Conservation (phyloP, 2,329 filamentous ascomycete genomes). For the Trichophyton rubrum region DNA sequence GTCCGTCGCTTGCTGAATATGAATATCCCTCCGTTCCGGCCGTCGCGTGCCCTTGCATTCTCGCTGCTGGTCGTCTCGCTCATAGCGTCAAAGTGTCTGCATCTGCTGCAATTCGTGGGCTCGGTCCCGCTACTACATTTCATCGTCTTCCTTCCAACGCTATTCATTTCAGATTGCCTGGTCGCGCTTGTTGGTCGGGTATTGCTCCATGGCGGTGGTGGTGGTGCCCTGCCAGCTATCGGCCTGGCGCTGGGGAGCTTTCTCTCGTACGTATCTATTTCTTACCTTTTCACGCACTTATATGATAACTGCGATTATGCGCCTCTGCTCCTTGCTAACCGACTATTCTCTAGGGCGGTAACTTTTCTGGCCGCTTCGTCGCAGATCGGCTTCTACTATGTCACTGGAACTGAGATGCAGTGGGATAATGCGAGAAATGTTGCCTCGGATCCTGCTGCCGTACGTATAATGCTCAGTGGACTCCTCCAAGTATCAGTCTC, state of each 20-base stretch:
- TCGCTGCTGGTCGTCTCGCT: constrained; percentile 20
- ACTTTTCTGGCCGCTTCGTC: constrained; percentile 18
- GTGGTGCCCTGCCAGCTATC: constrained; percentile 9
- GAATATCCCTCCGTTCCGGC: constrained; percentile 16
- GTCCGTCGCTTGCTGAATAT: constrained; percentile 10
- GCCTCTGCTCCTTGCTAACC: background rate
- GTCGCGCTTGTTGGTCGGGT: constrained; percentile 16
- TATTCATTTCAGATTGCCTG: constrained; percentile 20
- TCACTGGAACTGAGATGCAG: constrained; percentile 23
- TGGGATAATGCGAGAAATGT: constrained; percentile 22
- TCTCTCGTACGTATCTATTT: constrained; percentile 16
- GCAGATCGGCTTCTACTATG: constrained; percentile 22
- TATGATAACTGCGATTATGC: background rate
- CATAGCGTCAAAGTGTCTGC: constrained; percentile 19
- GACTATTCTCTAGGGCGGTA: constrained; percentile 13
- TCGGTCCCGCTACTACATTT: constrained; percentile 16
- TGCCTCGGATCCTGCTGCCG: constrained; percentile 20
- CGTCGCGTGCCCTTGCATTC: constrained; percentile 18
- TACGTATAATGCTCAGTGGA: constrained; percentile 22
- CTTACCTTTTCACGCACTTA: background rate
- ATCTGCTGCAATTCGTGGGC: constrained; percentile 19
- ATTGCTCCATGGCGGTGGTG: constrained; percentile 16
- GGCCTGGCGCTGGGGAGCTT: constrained; percentile 14
- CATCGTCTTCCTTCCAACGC: constrained; percentile 21
- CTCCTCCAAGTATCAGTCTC: constrained; percentile 18